Evolutionary conservation across 2,329 filamentous ascomycete genomes (phyloP).

Genomic region (Diaporthe ampelina): DNA sequence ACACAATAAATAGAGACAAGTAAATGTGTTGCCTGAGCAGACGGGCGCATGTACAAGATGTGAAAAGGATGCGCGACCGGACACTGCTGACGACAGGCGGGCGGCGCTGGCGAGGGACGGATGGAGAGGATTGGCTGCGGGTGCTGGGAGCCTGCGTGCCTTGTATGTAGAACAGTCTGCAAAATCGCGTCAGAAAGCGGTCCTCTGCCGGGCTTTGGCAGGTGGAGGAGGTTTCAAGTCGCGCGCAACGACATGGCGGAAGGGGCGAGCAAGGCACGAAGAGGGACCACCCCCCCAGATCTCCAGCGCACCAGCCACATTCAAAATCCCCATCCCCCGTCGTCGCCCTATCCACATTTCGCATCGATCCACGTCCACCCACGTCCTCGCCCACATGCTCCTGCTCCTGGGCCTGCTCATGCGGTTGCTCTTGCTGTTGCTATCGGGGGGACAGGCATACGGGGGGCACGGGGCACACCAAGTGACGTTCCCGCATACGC

Average conservation of each 20-base stretch:
- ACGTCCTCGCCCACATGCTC: conserved; percentile 3
- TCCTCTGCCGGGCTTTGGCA: conserved; percentile 43
- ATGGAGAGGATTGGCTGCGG: conserved; percentile 46
- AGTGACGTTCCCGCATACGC: conserved; percentile 6
- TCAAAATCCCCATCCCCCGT: conserved; percentile 4
- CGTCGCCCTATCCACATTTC: background rate
- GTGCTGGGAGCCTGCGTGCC: conserved; percentile 44
- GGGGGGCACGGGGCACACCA: conserved; percentile 21
- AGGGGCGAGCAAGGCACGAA: conserved; percentile 3
- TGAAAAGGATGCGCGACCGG: conserved; percentile 28
- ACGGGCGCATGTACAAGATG: background rate
- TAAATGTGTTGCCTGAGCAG: conserved; percentile 12
- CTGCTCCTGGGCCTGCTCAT: background rate
- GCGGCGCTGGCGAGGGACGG: conserved; percentile 37
- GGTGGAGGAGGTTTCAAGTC: conserved; percentile 35
- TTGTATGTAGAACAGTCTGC: conserved; percentile 50
- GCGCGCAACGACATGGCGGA: conserved; percentile 34
- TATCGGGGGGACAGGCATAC: background rate
- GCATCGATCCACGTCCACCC: conserved; percentile 10
- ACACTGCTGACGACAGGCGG: conserved; percentile 28
- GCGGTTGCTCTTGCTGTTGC: conserved; percentile 5
- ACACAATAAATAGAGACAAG: conserved; percentile 27
- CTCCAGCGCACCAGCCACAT: conserved; percentile 40
- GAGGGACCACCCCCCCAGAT: conserved; percentile 17
- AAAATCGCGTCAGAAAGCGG: conserved; percentile 55